These are phyloP conservation scores for Sclerotinia nivalis DNA, from an alignment of 2,329 filamentous ascomycete genomes.

Conservation along the genomic window DNA sequence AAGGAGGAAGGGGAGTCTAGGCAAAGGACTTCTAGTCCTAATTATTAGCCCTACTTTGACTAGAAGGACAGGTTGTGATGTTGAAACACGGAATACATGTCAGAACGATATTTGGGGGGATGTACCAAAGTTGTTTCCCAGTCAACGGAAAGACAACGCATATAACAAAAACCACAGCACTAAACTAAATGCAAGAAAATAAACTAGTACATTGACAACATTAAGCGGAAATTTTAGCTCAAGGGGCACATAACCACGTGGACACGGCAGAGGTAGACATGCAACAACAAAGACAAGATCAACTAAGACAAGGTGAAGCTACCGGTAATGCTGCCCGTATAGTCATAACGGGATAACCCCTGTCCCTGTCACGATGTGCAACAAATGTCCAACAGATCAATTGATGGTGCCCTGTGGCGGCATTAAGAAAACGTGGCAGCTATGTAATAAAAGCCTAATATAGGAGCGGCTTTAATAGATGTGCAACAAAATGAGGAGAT, in stretches of 20 bases:
- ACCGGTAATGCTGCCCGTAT: background rate
- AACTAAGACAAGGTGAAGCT: background rate
- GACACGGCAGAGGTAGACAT: slow-evolving; percentile 9
- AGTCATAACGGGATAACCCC: slow-evolving; percentile 1
- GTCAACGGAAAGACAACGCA: slow-evolving; percentile 6
- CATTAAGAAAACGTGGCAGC: background rate
- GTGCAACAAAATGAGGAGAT: slow-evolving; percentile 13
- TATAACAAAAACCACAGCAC: background rate
- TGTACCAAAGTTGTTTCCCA: background rate
- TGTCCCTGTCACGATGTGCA: slow-evolving; percentile 18
- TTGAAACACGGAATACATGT: background rate
- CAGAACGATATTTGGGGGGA: background rate
- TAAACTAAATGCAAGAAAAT: slow-evolving; percentile 4
- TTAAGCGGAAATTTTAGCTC: background rate
- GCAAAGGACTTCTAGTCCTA: background rate
- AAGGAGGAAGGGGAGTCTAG: no score
- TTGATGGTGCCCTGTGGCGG: background rate
- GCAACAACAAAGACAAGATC: slow-evolving; percentile 1
- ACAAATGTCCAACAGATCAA: slow-evolving; percentile 11
- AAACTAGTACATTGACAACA: slow-evolving; percentile 3
- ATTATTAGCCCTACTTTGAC: background rate
- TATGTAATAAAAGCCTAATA: background rate
- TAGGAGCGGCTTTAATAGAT: slow-evolving; percentile 17
- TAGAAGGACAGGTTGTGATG: background rate
- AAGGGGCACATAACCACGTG: slow-evolving; percentile 2